Conservation (phyloP, 2,329 filamentous ascomycete genomes). For the Xylariaceae sp. region DNA sequence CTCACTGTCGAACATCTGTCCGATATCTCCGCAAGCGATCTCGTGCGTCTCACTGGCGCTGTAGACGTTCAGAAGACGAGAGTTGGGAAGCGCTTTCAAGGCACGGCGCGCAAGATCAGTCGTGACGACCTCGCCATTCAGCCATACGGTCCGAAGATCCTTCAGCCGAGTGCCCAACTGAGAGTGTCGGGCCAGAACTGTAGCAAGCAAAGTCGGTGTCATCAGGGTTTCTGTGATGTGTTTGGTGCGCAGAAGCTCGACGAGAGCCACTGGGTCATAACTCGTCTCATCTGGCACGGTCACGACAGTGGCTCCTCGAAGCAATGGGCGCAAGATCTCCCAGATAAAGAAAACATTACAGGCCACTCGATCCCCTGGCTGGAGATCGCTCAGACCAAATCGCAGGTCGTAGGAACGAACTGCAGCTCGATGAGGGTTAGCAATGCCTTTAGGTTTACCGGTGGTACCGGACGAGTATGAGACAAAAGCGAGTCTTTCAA, state of each 20-base stretch:
- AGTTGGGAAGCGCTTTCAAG: slow-evolving; percentile 62
- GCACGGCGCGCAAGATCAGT: slow-evolving; percentile 69
- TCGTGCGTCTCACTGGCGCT: slow-evolving; percentile 81
- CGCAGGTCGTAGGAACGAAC: slow-evolving; percentile 70
- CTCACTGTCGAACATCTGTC: slow-evolving; percentile 59
- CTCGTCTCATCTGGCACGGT: slow-evolving; percentile 71
- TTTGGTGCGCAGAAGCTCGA: slow-evolving; percentile 63
- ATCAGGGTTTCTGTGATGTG: slow-evolving; percentile 76
- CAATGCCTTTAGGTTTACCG: slow-evolving; percentile 72
- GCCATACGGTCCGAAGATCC: slow-evolving; percentile 66
- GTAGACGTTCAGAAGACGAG: slow-evolving; percentile 73
- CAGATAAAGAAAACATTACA: slow-evolving; percentile 87
- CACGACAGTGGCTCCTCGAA: slow-evolving; percentile 72
- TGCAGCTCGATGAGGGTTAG: slow-evolving; percentile 70
- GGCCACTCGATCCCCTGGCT: slow-evolving; percentile 72
- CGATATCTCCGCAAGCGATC: slow-evolving; percentile 72
- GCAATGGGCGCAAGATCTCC: slow-evolving; percentile 74
- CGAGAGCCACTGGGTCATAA: slow-evolving; percentile 71
- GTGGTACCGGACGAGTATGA: slow-evolving; percentile 77
- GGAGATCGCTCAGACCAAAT: slow-evolving; percentile 65
- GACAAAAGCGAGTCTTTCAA: slow-evolving; percentile 74
- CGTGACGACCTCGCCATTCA: slow-evolving; percentile 80
- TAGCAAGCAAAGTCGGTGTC: slow-evolving; percentile 75
- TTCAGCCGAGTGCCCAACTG: slow-evolving; percentile 61
- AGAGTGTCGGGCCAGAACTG: slow-evolving; percentile 66